Base-by-base conservation (phyloP, 495 filamentous ascomycete species). In the Hypomontagnella submonticulosa region DNA sequence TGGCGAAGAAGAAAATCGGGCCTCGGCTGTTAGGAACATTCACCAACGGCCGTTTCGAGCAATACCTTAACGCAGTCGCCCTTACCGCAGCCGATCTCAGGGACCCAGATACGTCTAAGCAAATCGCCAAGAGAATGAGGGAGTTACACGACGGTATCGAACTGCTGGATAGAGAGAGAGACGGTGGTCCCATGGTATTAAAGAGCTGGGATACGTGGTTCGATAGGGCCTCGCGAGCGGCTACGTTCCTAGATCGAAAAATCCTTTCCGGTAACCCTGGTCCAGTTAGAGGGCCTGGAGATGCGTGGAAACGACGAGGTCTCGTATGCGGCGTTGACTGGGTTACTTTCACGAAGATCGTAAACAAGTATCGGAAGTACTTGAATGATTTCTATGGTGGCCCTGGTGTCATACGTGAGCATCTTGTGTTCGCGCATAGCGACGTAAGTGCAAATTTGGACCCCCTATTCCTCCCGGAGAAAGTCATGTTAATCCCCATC, bases 121-220 rank as follows among this genome's bases (percentile, higher is more conserved):
- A 97, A 66, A 98, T 99, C 73, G 93, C 95, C n/a, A 99, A 98
- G 81, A 89, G 95, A 37, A 96, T 99, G 91, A 83, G 92, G 60
- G 95, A 99, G 76, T 82, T 99, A 16, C 95, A 99, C 66, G 92
- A 96, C 54, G 95, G 95, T 6, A 89, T 99, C 58, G 90, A 96
- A 13, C 82, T 99, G 12, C 84, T 93, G 0, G 83, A 88, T 10
- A 80, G 88, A 44, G 95, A 99, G 75, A 84, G 86, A 40, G 83
- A 90, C 30, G 86, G 83, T 15, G 95, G 95, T 0, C 89, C 95
- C 0, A 87, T 87, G 69, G 89, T 97, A 33, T 95, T 92, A 85
- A 85, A 81, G 51, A 97, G 97, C 68, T 98, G 94, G 95, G 92
- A 97, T 74, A 94, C 91, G 70, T 99, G 95, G 95, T 84, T 93